Conservation (phyloP, 2,329 filamentous ascomycete genomes). For the Trichophyton schoenleinii region DNA sequence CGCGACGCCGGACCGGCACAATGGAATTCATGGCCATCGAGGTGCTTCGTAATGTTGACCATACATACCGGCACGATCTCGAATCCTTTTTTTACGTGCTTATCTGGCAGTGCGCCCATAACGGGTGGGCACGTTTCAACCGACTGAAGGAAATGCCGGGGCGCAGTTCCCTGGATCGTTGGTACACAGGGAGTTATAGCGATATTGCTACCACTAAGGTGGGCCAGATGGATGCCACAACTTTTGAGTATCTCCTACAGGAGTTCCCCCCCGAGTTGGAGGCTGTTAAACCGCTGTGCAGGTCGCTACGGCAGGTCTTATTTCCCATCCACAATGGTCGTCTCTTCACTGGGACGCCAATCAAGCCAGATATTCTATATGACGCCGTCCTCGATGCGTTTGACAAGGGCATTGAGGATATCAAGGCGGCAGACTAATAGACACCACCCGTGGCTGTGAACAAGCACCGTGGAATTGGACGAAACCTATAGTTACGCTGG, state of each 20-base stretch:
- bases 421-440: too few relatives aligned
- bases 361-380: too few relatives aligned
- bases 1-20: conserved; percentile 11
- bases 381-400: too few relatives aligned
- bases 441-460: too few relatives aligned
- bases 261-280: conserved; percentile 20
- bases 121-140: neutral
- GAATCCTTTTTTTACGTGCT: conserved; percentile 25
- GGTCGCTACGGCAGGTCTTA: conserved; percentile 9
- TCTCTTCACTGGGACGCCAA: too few relatives aligned
- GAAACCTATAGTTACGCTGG: too few relatives aligned
- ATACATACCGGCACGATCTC: conserved; percentile 25
- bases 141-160: neutral
- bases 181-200: conserved; percentile 19
- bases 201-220: conserved; percentile 17
- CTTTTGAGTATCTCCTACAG: conserved; percentile 17
- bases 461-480: too few relatives aligned
- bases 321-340: too few relatives aligned
- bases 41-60: conserved; percentile 20
- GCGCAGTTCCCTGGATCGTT: conserved; percentile 13
- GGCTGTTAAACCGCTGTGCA: conserved; percentile 16
- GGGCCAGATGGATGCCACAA: conserved; percentile 12
- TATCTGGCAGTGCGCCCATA: conserved; percentile 14
- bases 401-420: too few relatives aligned
- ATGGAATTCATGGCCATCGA: conserved; percentile 26